Base-by-base conservation (phyloP, 495 filamentous ascomycete genomes). In the Aspergillus ostianus region DNA sequence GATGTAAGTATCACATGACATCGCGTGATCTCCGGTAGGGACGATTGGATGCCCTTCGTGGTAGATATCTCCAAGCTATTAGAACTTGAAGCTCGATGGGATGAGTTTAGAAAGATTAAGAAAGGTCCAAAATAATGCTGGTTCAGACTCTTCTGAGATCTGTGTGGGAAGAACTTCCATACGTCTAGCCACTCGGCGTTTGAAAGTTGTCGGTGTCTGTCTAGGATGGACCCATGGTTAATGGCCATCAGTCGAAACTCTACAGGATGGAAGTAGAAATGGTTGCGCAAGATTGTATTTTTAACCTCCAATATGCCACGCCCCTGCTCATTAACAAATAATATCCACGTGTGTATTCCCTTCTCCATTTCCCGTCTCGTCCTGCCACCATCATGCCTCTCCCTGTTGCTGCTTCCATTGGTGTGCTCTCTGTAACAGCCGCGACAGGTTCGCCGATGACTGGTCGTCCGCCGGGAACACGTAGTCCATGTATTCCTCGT, bases 401-500 rank as follows among this genome's bases (percentile, higher is more conserved):
- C 58, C 71, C 62, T 83, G 74, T 55, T 78, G 76, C 73, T 92
- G 82, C 79, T 97, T 98, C 94, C 93, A 98, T 52, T 85, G 82
- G 65, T 91, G 87, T 56, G 93, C 94, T 82, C 84, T 89, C 62
- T 88, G 85, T 64, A 97, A 75, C 72, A 98, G 73, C 67, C 89
- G 91, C 26, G 89, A 89, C 68, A 97, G 79, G 60, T 90, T 91
- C 60, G 88, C 89, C 58, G 90, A 88, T 64, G 89, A 88, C 75
- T 90, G 84, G 74, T 97, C 93, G 80, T 98, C 94, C 8, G 92
- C 93, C 6, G 94, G 94, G 86, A 98, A 98, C 50, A 98, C 84
- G 70, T 93, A 97, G 72, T 98, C 94, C 80, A 93, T 84, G 72
- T 96, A 98, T 77, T 98, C 94, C 82, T 98, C 94, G 80, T 91